These are phyloP conservation scores for Monosporozyma unispora DNA, from an alignment of 805 yeast genomes.

Conservation along the genomic window DNA sequence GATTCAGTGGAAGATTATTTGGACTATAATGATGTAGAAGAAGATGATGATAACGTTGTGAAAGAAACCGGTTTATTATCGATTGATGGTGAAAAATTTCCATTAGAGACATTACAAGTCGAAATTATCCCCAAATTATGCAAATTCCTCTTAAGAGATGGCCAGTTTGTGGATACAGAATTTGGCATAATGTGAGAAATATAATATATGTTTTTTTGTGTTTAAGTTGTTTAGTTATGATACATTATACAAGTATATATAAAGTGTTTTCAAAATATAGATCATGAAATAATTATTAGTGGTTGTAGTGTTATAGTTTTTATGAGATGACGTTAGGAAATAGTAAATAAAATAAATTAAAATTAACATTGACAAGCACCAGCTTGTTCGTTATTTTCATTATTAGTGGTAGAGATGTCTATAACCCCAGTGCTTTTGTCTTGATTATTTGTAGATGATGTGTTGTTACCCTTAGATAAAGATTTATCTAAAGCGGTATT, in stretches of 20 bases:
- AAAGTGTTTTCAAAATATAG: neutral
- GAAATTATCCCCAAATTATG: slow-evolving; percentile 64
- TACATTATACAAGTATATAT: neutral
- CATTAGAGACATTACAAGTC: slow-evolving; percentile 71
- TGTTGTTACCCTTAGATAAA: slow-evolving; percentile 14
- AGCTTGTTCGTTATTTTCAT: slow-evolving; percentile 30
- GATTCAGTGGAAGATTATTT: neutral
- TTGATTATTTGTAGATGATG: slow-evolving; percentile 29
- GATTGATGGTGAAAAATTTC: slow-evolving; percentile 85
- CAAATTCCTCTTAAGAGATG: slow-evolving; percentile 53
- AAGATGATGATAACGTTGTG: neutral
- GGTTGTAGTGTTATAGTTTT: neutral
- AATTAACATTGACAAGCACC: slow-evolving; percentile 34
- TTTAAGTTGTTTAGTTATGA: neutral
- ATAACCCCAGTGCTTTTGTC: slow-evolving; percentile 34
- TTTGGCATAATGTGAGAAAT: slow-evolving; percentile 30
- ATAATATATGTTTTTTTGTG: neutral
- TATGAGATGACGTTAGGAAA: neutral
- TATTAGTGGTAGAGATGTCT: slow-evolving; percentile 33
- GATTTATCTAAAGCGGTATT: slow-evolving; percentile 15
- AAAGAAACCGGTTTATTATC: slow-evolving; percentile 42
- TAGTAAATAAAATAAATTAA: too few species aligned
- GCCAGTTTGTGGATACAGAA: slow-evolving; percentile 48
- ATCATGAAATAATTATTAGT: neutral
- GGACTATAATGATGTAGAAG: neutral